Base-by-base conservation (phyloP, 306 rosid species). In the Quercus mongolica region DNA sequence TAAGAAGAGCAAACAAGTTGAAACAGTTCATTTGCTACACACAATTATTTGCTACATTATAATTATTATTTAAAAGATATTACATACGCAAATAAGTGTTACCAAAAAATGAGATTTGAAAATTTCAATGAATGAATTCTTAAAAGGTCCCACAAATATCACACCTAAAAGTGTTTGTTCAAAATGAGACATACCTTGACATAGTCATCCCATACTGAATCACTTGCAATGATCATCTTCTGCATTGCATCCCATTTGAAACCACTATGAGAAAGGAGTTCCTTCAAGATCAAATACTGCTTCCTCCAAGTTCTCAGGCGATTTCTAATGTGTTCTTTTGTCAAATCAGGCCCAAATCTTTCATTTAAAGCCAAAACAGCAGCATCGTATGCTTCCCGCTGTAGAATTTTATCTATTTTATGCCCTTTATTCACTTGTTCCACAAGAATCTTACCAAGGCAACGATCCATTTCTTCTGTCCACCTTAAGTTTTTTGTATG, bases 241-340 rank as follows among this genome's bases (percentile, higher is more conserved):
- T 65, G 77, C 33, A 82, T 79, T 84, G 73, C 84, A 69, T 89
- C 92, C 92, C 92, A 89, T 78, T 67, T 79, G 80, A 89, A 89
- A 77, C 88, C 87, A 75, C 71, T 28, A 84, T 84, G 85, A 71
- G 83, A 80, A 56, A 86, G 78, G 67, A 89, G 21, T 78, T 89
- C 87, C 82, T 82, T 84, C 41, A 85, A 38, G 58, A 78, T 73
- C 52, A 84, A 87, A 78, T 84, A 84, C 64, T 83, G 89, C 74
- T 76, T 89, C 86, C 83, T 86, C 89, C 79, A 86, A 73, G 92
- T 89, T 83, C 79, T 86, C 52, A 89, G 92, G 35, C 89, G 84
- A 64, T 86, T 84, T 82, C 75, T 84, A 20, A 84, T 76, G 84
- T 89, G 83, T 51, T 70, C 80, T 85, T 82, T 89, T 63, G 90